These are phyloP conservation scores for Daldinia bambusicola DNA, from an alignment of 495 filamentous ascomycete species.

Conservation along the genomic window DNA sequence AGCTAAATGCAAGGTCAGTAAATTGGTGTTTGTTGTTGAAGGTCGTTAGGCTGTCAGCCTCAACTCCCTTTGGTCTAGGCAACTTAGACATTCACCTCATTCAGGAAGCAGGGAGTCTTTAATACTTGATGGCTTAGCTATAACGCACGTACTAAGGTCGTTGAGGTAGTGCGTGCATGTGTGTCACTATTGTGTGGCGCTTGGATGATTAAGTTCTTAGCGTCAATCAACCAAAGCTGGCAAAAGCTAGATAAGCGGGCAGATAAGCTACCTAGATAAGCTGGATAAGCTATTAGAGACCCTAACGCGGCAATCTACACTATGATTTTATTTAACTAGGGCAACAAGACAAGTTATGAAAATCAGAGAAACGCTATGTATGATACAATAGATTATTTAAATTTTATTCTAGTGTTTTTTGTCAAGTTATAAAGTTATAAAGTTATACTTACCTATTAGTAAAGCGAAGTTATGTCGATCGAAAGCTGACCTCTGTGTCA, in stretches of 20 bases:
- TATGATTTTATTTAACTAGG: no score
- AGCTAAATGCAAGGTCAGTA: not conserved
- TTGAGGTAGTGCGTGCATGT: not conserved
- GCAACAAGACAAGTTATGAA: no score
- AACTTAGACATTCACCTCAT: not conserved
- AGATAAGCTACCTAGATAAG: no score
- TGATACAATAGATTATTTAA: no score
- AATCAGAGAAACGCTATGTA: no score
- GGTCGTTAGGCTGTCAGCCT: conserved; percentile 1
- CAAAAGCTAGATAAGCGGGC: not conserved
- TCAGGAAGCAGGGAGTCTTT: conserved; percentile 1
- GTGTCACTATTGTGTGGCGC: conserved; percentile 5
- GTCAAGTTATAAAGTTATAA: no score
- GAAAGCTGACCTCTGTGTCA: no score
- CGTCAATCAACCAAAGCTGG: not conserved
- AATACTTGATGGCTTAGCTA: not conserved
- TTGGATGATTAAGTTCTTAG: not conserved
- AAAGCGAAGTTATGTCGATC: no score
- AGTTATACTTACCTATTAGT: no score
- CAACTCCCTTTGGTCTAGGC: not conserved
- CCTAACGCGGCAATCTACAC: no score
- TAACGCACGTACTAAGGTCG: not conserved
- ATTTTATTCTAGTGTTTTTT: no score
- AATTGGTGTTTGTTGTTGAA: not conserved
- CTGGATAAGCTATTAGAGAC: no score